Conservation (phyloP, 805 yeast genomes). For the Alloascoidea africana region DNA sequence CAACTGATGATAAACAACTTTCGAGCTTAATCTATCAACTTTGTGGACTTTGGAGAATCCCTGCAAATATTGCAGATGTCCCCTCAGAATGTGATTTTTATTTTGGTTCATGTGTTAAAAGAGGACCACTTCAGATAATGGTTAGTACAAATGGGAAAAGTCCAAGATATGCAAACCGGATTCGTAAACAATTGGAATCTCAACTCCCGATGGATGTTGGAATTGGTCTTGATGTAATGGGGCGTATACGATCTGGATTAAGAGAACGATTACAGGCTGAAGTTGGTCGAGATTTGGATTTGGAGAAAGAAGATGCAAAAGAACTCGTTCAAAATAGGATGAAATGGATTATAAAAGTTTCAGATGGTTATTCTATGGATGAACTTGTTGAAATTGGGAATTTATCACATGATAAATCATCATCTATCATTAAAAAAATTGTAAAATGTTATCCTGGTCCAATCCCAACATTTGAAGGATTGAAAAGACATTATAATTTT, state of each 20-base stretch:
- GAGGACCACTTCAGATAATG: slow-evolving; percentile 66
- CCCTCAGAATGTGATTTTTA: slow-evolving; percentile 78
- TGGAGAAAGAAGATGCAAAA: neutral
- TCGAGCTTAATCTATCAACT: slow-evolving; percentile 41
- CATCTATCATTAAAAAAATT: neutral
- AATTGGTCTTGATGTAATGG: neutral
- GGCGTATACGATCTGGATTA: neutral
- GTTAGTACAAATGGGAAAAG: slow-evolving; percentile 74
- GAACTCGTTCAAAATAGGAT: neutral
- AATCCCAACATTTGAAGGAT: neutral
- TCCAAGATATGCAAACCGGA: slow-evolving; percentile 55
- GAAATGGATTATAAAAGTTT: neutral
- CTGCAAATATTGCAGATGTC: slow-evolving; percentile 70
- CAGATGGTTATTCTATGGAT: neutral
- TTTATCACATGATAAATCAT: neutral
- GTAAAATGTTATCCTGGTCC: neutral
- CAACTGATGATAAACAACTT: slow-evolving; percentile 54
- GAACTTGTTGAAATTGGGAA: neutral
- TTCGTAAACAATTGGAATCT: slow-evolving; percentile 35
- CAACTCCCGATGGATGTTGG: neutral
- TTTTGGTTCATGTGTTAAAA: slow-evolving; percentile 65
- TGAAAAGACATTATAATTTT: neutral
- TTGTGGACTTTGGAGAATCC: slow-evolving; percentile 28
- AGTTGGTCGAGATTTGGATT: too few relatives aligned
- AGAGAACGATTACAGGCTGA: neutral